Evolutionary conservation across 2,329 filamentous ascomycete genomes (phyloP).

Genomic region (Fusarium nurragi): DNA sequence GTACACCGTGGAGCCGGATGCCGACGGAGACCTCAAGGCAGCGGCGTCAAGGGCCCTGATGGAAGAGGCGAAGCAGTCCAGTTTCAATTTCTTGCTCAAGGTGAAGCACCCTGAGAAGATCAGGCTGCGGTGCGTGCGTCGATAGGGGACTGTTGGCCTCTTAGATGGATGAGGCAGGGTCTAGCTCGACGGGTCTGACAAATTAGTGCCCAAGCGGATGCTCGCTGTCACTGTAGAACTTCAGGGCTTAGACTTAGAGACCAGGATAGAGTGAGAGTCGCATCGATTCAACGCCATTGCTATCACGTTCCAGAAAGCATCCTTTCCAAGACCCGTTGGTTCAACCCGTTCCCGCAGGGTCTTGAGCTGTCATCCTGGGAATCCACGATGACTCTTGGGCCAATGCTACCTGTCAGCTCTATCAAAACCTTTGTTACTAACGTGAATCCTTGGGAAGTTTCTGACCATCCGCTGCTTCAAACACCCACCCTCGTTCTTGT

Average conservation of each 20-base stretch:
- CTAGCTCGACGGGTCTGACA: not conserved
- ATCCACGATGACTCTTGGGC: not conserved
- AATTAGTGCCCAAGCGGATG: not conserved
- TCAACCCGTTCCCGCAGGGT: not conserved
- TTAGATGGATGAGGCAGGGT: not conserved
- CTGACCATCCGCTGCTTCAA: not conserved
- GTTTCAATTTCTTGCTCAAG: slow-evolving; percentile 39
- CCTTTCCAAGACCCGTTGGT: not conserved
- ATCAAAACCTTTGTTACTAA: not conserved
- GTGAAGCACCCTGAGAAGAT: slow-evolving; percentile 39
- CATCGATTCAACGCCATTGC: not conserved
- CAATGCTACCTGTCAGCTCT: not conserved
- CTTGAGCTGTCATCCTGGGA: not conserved
- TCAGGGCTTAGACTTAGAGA: not conserved
- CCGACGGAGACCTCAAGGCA: slow-evolving; percentile 16
- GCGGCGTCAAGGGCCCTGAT: slow-evolving; percentile 26
- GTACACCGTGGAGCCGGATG: slow-evolving; percentile 32
- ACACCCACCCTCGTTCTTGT: too few species aligned
- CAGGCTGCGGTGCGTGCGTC: slow-evolving; percentile 33
- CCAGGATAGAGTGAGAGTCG: not conserved
- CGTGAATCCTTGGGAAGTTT: not conserved
- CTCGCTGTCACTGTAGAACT: not conserved
- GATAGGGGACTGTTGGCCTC: not conserved
- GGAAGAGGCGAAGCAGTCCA: slow-evolving; percentile 38
- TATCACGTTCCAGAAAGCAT: not conserved